Percentiles rank a stretch among this genome's conserved stretches.
These are phyloP conservation scores for Trichoderma atrobrunneum DNA, from an alignment of 2,329 filamentous ascomycete species.

Conservation along the genomic window DNA sequence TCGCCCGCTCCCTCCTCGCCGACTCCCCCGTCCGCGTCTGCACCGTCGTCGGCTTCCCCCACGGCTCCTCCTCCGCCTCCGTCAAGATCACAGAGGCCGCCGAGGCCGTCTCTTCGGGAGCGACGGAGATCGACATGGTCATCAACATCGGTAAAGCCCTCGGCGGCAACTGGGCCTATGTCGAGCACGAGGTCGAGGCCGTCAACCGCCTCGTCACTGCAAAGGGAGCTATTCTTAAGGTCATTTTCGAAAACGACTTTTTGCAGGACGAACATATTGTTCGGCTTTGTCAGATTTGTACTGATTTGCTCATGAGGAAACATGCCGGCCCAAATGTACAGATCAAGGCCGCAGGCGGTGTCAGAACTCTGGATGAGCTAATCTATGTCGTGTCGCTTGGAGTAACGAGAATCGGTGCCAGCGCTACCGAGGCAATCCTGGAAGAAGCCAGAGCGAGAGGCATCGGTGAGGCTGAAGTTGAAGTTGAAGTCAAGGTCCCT, in stretches of 20 bases:
- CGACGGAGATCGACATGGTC: conserved; percentile 58
- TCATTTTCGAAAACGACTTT: conserved; percentile 63
- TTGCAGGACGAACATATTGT: conserved; percentile 49
- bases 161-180: conserved; percentile 55
- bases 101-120: conserved; percentile 47
- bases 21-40: conserved; percentile 51
- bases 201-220: conserved; percentile 48
- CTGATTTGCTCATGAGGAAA: conserved; percentile 50
- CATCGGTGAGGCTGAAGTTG: conserved; percentile 32
- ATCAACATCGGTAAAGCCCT: conserved; percentile 59
- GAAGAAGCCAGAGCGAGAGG: conserved; percentile 52
- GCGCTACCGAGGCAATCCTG: conserved; percentile 53
- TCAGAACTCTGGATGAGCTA: conserved; percentile 55
- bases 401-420: conserved; percentile 54
- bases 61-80: conserved; percentile 53
- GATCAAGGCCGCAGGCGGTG: conserved; percentile 58
- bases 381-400: conserved; percentile 53
- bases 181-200: conserved; percentile 47
- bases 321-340: conserved; percentile 43
- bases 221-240: conserved; percentile 51
- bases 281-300: conserved; percentile 54
- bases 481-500: conserved; percentile 21
- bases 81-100: conserved; percentile 54
- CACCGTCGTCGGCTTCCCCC: conserved; percentile 60
- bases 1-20: conserved; percentile 46